A percentile compares a stretch with the other conserved stretches of the same genome.
Conservation (phyloP, 2,329 filamentous ascomycete species). For the Thielaviopsis populi region DNA sequence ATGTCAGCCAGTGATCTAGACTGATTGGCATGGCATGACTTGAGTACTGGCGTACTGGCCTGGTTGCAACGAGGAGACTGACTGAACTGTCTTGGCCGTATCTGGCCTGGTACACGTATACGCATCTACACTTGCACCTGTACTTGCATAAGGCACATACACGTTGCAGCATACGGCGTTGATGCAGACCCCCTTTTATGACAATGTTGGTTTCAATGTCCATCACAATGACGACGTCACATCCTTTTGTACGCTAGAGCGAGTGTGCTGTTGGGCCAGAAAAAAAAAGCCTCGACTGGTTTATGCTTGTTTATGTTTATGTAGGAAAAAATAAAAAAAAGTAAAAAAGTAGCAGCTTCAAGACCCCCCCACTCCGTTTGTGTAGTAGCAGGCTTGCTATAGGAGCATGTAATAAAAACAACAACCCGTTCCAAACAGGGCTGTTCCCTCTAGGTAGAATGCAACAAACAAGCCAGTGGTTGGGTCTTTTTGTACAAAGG, state of each 20-base stretch:
- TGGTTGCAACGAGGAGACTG: not conserved
- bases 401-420: not conserved
- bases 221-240: not conserved
- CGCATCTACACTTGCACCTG: too few relatives aligned
- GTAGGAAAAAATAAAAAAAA: not conserved
- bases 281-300: not conserved
- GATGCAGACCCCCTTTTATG: too few relatives aligned
- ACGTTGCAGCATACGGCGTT: not conserved
- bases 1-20: not conserved
- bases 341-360: too few relatives aligned
- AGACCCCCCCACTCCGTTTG: not conserved
- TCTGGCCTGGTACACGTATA: not conserved
- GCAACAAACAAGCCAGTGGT: not conserved
- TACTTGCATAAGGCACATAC: not conserved
- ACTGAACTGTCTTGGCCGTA: not conserved
- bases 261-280: not conserved
- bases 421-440: not conserved
- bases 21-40: not conserved
- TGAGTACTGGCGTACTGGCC: not conserved
- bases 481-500: not conserved
- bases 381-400: not conserved
- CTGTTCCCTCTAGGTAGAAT: not conserved
- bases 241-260: not conserved
- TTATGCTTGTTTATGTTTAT: constrained; percentile 1
- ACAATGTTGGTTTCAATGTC: not conserved